Evolutionary conservation across 345 rosid genomes (phyloP).

Genomic region (Barbarea vulgaris): DNA sequence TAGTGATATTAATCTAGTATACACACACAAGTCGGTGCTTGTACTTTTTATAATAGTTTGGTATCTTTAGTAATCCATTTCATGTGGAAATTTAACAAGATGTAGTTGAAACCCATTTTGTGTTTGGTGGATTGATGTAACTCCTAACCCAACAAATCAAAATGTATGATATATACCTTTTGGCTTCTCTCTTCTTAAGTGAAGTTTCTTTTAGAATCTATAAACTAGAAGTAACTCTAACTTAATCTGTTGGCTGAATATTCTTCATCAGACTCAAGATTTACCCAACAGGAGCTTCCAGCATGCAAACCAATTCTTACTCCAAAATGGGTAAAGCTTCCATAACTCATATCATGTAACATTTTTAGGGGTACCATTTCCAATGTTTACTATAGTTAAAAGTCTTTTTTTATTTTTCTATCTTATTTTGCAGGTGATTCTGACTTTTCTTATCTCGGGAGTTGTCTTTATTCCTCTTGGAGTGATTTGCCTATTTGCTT

Average conservation of each 20-base stretch:
- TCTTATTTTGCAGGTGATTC: constrained; percentile 58
- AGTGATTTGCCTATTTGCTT: constrained; percentile 72
- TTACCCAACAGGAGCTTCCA: constrained; percentile 90
- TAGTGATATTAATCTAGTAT: not conserved
- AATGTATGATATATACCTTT: not conserved
- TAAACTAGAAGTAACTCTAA: not conserved
- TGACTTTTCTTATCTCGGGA: constrained; percentile 70
- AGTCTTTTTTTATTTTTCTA: not conserved
- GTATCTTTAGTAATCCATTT: not conserved
- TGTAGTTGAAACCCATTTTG: not conserved
- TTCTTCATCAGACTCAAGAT: constrained; percentile 67
- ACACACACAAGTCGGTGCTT: not conserved
- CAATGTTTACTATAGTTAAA: not conserved
- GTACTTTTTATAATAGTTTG: not conserved
- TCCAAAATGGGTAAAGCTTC: constrained; percentile 70
- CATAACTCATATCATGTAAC: constrained; percentile 4
- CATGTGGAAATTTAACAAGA: not conserved
- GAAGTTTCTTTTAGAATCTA: not conserved
- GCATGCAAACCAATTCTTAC: constrained; percentile 96
- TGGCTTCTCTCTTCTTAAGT: not conserved
- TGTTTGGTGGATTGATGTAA: not conserved
- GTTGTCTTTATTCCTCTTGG: constrained; percentile 86
- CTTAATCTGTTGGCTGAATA: not conserved
- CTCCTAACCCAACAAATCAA: not conserved
- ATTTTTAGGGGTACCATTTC: not conserved